Evolutionary conservation across 169 alveolate species (phyloP), one percentile per base, ranked within the genome.

Genomic region (Plasmodium cynomolgi): DNA sequence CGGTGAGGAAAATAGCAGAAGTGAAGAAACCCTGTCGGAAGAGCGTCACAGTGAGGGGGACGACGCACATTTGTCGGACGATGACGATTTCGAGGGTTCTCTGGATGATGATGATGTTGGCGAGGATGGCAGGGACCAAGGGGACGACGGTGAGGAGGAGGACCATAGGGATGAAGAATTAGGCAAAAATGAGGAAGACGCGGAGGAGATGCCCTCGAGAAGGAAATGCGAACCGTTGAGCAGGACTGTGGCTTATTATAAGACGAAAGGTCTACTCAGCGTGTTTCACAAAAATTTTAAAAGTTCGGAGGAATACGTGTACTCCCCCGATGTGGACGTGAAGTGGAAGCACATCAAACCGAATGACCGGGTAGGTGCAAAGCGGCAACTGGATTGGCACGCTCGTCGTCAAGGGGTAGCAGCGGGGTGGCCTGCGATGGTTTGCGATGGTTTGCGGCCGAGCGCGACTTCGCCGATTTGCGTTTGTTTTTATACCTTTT

Each of bases 231-330:
- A 39, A 37, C 26, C 47, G n/a, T 7, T 88, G 23, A 80, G 74
- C 54, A 88, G 77, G 37, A 80, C 81, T 26, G 37, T 88, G 34
- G 56, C 71, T 26, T 88, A 88, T 80, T 54, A 15, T 15, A 88
- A 80, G 82, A 88, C 94, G 54, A 88, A 88, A 80, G 88, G 83
- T 62, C 29, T 88, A 88, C 47, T 88, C 47, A 54, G 90, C 23
- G 82, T 20, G 47, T 88, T 58, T 80, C 81, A 88, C 56, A 37
- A 81, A 23, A 88, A 88, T 80, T 88, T 88, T 80, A 88, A 88
- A 80, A 88, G 47, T 15, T 54, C 94, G 5, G 90, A 88, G 8
- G 90, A 88, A 58, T 88, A 56, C 73, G 44, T 39, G 34, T 88
- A 62, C 50, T 71, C 94, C 23, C 75, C 75, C n/a, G 94, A 74